Evolutionary conservation across 2,329 filamentous ascomycete genomes (phyloP).

Genomic region (Cryphonectria japonica): DNA sequence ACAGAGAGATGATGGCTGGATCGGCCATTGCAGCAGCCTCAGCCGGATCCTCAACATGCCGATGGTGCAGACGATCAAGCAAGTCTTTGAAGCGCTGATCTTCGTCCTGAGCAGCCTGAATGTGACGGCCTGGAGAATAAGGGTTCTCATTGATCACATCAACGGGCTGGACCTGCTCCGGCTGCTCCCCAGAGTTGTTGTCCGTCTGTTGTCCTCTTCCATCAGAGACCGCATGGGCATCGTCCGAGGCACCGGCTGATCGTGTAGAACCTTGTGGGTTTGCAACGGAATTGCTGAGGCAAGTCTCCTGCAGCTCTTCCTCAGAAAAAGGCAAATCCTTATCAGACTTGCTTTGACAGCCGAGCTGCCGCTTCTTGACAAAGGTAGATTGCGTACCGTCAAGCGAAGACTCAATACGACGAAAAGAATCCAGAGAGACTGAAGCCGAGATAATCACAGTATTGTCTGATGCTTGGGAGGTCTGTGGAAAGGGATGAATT

Average conservation of each 20-base stretch:
- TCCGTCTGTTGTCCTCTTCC: background rate
- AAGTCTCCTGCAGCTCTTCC: background rate
- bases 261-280: background rate
- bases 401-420: background rate
- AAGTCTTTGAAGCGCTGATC: slow-evolving; percentile 21
- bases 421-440: background rate
- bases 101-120: slow-evolving; percentile 16
- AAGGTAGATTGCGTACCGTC: background rate
- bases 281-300: background rate
- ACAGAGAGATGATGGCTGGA: slow-evolving; percentile 18
- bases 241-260: background rate
- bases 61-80: slow-evolving; percentile 22
- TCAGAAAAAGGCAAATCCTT: background rate
- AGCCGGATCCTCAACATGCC: background rate
- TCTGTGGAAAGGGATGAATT: slow-evolving; percentile 19
- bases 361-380: background rate
- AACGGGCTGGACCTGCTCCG: slow-evolving; percentile 20
- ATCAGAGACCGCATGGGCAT: background rate
- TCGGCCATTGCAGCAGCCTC: slow-evolving; percentile 1
- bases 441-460: slow-evolving; percentile 26
- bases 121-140: background rate
- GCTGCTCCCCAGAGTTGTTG: slow-evolving; percentile 1
- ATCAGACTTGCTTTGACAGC: background rate
- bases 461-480: slow-evolving; percentile 12
- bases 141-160: slow-evolving; percentile 13